Conservation (phyloP, 805 yeast species). For the Teunomyces pallodes region DNA sequence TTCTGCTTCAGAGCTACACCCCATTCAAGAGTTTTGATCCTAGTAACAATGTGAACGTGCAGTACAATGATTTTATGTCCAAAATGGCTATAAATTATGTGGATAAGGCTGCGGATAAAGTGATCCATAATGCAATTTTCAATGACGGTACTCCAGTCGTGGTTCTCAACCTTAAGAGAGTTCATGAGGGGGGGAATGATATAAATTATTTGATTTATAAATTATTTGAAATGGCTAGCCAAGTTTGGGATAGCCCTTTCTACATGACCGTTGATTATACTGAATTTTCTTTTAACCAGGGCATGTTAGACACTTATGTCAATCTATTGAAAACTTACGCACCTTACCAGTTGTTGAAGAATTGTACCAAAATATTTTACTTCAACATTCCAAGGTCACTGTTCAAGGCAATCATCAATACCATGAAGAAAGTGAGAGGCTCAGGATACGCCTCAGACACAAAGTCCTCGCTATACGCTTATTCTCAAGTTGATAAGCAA, state of each 20-base stretch:
- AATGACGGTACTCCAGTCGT: constrained; percentile 72
- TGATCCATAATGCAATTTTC: constrained; percentile 62
- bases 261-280: constrained; percentile 69
- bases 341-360: constrained; percentile 50
- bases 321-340: constrained; percentile 41
- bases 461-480: constrained; percentile 22
- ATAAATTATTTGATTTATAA: constrained; percentile 56
- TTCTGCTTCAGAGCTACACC: constrained; percentile 56
- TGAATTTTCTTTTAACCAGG: constrained; percentile 40
- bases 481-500: constrained; percentile 32
- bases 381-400: constrained; percentile 42
- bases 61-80: constrained; percentile 71
- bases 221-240: constrained; percentile 61
- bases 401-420: constrained; percentile 4
- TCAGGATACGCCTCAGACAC: constrained; percentile 13
- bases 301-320: constrained; percentile 28
- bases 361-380: constrained; percentile 54
- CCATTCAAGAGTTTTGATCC: constrained; percentile 41
- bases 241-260: constrained; percentile 69
- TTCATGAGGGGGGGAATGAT: constrained; percentile 36
- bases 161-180: constrained; percentile 44
- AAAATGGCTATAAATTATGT: constrained; percentile 57
- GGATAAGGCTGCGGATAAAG: constrained; percentile 40
- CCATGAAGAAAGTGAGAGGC: constrained; percentile 21
- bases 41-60: constrained; percentile 46